Evolutionary conservation across 768 basidiomycete genomes (phyloP), one percentile per base, ranked within the genome.

Genomic region (Pisolithus orientalis): DNA sequence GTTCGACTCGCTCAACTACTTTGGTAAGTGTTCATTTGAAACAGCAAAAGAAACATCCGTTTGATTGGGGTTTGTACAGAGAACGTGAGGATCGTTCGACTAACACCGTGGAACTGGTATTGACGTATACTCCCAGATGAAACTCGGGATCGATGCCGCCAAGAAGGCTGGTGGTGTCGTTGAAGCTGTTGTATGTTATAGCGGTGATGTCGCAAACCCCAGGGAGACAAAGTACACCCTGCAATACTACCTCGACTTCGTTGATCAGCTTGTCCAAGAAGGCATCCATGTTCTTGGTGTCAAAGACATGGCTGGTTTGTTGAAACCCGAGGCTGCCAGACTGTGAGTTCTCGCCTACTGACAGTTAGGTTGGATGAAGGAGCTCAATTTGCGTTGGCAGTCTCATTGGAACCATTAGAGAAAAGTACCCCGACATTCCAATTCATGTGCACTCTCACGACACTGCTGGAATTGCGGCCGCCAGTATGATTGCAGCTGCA

Each of bases 381-480:
- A 50, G 25, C 51, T 52, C 25, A 57, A 44, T 29, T 21, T 45
- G 34, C 44, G 55, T 48, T 32, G 53, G 56, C 17, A 94, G 92
- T 44, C 85, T 99, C 58, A 85, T 99, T 64, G 87, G 92, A 58
- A 87, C 94, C 11, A 95, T 99, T 70, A 83, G 96, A 65, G 83
- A 90, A 75, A 94, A 91, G 61, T 88, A 98, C 71, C 96, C 96
- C 39, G 94, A 96, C 66, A 80, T 99, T 51, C 94, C 96, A 29
- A 98, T 99, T 68, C 96, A 99, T 68, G 95, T 99, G 37, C 96
- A 99, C 75, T 97, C 96, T 11, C 96, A 99, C 70, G 96, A 99
- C 71, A 99, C 96, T 28, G 96, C 96, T 48, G 96, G 96, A 71
- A 98, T 99, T 62, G 90, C 96, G 28, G 78, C 91, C 45, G 92